Percentiles rank a stretch among this genome's conserved stretches.
Evolutionary conservation across 1,139 yeast genomes (phyloP).

Genomic region (Sugiyamaella japonica): DNA sequence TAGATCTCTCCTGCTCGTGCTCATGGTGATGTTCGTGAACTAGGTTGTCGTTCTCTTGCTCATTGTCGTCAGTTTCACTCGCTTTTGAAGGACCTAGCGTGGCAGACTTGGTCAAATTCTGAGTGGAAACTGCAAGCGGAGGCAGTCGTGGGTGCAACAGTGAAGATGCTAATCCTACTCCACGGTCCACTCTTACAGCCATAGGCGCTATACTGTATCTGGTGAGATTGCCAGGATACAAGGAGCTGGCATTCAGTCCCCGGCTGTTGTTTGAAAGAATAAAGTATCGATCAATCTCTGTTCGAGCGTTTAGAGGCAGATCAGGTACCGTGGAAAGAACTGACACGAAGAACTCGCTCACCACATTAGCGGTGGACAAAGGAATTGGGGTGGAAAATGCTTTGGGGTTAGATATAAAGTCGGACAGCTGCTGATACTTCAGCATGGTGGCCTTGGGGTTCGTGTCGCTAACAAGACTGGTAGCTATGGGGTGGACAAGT

Average conservation of each 20-base stretch:
- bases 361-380: slow-evolving; percentile 40
- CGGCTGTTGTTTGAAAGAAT: slow-evolving; percentile 48
- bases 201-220: slow-evolving; percentile 68
- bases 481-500: slow-evolving; percentile 30
- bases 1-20: background rate
- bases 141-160: slow-evolving; percentile 80
- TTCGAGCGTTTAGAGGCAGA: slow-evolving; percentile 63
- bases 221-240: slow-evolving; percentile 64
- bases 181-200: slow-evolving; percentile 47
- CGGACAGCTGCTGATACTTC: slow-evolving; percentile 36
- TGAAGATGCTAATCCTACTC: slow-evolving; percentile 50
- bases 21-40: background rate
- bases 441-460: background rate
- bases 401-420: slow-evolving; percentile 66
- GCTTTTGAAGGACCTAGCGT: slow-evolving; percentile 16
- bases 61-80: slow-evolving; percentile 1
- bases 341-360: slow-evolving; percentile 52
- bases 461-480: slow-evolving; percentile 29
- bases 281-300: slow-evolving; percentile 59
- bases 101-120: slow-evolving; percentile 18
- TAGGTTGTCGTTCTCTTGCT: background rate
- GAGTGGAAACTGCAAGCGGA: slow-evolving; percentile 39
- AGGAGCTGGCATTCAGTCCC: slow-evolving; percentile 47
- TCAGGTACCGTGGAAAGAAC: slow-evolving; percentile 51
- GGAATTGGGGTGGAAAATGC: slow-evolving; percentile 52